Percentiles rank a stretch among this genome's conserved stretches.
These are phyloP conservation scores for Dactylellina cionopaga DNA, from an alignment of 2,329 filamentous ascomycete genomes.

Conservation along the genomic window DNA sequence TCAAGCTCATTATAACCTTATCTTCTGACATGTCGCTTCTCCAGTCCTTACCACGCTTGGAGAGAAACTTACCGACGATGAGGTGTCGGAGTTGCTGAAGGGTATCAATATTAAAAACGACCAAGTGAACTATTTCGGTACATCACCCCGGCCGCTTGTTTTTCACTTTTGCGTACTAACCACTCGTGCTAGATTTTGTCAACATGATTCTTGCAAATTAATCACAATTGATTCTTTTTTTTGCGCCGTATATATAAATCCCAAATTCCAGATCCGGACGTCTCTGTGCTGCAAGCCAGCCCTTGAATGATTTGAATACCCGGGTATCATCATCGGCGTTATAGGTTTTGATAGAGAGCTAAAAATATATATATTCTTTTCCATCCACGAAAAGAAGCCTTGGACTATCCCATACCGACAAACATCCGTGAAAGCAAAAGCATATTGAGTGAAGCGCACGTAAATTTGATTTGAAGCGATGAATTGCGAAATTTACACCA, in stretches of 20 bases:
- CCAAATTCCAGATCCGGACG: neutral
- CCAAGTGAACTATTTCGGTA: slow-evolving; percentile 97
- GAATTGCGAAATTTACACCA: too few species aligned
- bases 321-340: neutral
- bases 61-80: slow-evolving; percentile 99
- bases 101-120: slow-evolving; percentile 94
- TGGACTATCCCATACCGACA: too few species aligned
- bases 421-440: too few species aligned
- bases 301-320: neutral
- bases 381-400: too few species aligned
- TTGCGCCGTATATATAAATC: neutral
- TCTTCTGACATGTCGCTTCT: too few species aligned
- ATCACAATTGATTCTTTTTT: slow-evolving; percentile 52
- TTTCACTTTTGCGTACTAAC: slow-evolving; percentile 23
- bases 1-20: too few species aligned
- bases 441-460: too few species aligned
- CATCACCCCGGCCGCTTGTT: slow-evolving; percentile 58
- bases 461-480: too few species aligned
- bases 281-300: neutral
- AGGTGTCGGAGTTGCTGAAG: slow-evolving; percentile 98
- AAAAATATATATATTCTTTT: too few species aligned
- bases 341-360: neutral
- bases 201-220: slow-evolving; percentile 88
- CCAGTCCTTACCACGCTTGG: slow-evolving; percentile 91
- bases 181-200: slow-evolving; percentile 73